Conservation (phyloP, 2,329 filamentous ascomycete genomes). For the Ciborinia camelliae region DNA sequence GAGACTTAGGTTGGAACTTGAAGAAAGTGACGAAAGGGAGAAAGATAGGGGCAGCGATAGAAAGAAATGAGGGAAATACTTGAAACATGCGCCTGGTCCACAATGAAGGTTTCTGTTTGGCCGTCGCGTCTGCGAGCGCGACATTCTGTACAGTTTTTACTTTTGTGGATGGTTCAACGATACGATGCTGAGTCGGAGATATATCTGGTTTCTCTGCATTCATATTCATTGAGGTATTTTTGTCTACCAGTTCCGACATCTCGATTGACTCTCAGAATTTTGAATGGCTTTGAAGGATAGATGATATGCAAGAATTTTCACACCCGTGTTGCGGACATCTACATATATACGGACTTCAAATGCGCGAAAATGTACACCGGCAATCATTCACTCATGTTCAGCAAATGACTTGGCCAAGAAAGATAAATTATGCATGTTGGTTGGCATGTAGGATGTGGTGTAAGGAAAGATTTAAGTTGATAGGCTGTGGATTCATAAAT, state of each 20-base stretch:
- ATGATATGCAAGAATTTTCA: neutral
- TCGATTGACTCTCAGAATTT: neutral
- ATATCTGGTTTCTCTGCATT: neutral
- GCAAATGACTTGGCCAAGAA: neutral
- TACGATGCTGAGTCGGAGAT: neutral
- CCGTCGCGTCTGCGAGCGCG: slow-evolving; percentile 4
- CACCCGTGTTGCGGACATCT: neutral
- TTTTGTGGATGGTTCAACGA: neutral
- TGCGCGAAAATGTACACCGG: neutral
- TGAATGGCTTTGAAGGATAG: no score
- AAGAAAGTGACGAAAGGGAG: no score
- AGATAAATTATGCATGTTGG: neutral
- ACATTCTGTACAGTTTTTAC: slow-evolving; percentile 2
- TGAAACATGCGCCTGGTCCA: slow-evolving; percentile 14
- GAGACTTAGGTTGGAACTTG: neutral
- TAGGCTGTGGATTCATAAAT: neutral
- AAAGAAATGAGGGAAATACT: neutral
- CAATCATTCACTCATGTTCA: neutral
- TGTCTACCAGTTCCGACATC: neutral
- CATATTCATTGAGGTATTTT: neutral
- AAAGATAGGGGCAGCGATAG: neutral
- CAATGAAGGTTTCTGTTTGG: slow-evolving; percentile 9
- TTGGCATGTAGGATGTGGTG: neutral
- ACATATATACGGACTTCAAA: neutral
- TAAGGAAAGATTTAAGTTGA: neutral